Evolutionary conservation across 495 filamentous ascomycete species (phyloP).

Genomic region (Penicillium desertorum): DNA sequence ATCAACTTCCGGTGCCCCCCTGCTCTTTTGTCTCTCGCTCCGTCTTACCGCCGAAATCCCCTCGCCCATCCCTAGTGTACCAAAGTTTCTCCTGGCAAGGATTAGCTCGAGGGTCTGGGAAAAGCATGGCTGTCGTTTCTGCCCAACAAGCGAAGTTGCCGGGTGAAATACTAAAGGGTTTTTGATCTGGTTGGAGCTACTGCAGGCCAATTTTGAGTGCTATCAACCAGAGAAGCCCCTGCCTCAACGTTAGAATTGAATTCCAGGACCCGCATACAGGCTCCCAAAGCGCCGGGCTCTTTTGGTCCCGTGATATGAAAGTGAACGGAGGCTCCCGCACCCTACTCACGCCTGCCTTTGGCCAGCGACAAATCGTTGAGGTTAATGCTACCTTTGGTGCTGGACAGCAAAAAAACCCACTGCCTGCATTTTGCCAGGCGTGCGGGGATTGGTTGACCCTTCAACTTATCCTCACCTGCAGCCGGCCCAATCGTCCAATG

Average conservation of each 20-base stretch:
- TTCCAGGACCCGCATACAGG: slow-evolving; percentile 44
- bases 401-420: slow-evolving; percentile 35
- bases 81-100: slow-evolving; percentile 34
- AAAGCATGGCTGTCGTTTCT: slow-evolving; percentile 24
- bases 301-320: slow-evolving; percentile 47
- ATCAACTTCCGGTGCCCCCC: slow-evolving; percentile 34
- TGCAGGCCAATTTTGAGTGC: slow-evolving; percentile 13
- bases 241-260: slow-evolving; percentile 48
- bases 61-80: slow-evolving; percentile 25
- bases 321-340: slow-evolving; percentile 43
- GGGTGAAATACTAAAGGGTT: slow-evolving; percentile 10
- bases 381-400: slow-evolving; percentile 23
- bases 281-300: slow-evolving; percentile 42
- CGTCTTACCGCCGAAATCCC: slow-evolving; percentile 32
- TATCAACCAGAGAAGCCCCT: slow-evolving; percentile 13
- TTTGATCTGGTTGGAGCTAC: slow-evolving; percentile 5
- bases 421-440: slow-evolving; percentile 19
- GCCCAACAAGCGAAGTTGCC: slow-evolving; percentile 31
- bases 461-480: slow-evolving; percentile 31
- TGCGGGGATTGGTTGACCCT: slow-evolving; percentile 36
- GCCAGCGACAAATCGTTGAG: slow-evolving; percentile 42
- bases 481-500: slow-evolving; percentile 35
- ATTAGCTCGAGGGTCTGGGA: slow-evolving; percentile 24
- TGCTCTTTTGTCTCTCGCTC: slow-evolving; percentile 28
- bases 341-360: slow-evolving; percentile 34